Percentiles rank a stretch among this genome's conserved stretches.
Evolutionary conservation across 1,284 basidiomycete species (phyloP).

Genomic region (Wallemia hederae): DNA sequence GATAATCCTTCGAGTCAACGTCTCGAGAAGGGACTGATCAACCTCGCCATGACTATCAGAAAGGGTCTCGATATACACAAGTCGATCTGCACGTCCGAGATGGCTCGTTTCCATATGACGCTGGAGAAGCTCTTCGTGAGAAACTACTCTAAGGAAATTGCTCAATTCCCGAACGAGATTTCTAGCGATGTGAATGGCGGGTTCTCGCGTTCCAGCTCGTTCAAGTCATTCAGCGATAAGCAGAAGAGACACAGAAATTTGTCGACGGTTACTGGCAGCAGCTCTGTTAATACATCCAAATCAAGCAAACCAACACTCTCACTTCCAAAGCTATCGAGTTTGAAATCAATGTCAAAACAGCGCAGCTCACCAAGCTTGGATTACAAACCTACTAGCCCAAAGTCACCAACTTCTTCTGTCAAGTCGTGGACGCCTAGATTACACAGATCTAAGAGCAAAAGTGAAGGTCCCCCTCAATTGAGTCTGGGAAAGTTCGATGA

Average conservation of each 20-base stretch:
- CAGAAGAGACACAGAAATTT: not conserved
- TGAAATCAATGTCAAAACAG: not conserved
- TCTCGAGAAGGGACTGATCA: not conserved
- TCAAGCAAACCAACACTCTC: not conserved
- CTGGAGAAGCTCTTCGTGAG: not conserved
- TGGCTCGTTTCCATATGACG: slow-evolving; percentile 47
- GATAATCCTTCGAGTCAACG: slow-evolving; percentile 7
- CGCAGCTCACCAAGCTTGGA: not conserved
- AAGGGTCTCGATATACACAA: slow-evolving; percentile 56
- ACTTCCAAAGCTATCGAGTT: not conserved
- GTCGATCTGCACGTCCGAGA: slow-evolving; percentile 52
- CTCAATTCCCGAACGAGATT: not conserved
- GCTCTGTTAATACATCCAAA: not conserved
- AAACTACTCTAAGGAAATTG: not conserved
- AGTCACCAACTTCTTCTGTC: not conserved
- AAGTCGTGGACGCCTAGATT: not conserved
- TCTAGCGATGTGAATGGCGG: not conserved
- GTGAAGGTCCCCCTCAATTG: not conserved
- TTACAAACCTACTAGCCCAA: no score
- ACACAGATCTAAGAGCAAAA: not conserved
- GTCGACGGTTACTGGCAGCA: not conserved
- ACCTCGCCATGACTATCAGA: slow-evolving; percentile 45
- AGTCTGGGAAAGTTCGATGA: not conserved
- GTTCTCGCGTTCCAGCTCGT: not conserved
- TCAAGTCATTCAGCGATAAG: not conserved